Evolutionary conservation across 768 basidiomycete genomes (phyloP), one percentile per base, ranked within the genome.

Genomic region (Podaxis pistillaris): DNA sequence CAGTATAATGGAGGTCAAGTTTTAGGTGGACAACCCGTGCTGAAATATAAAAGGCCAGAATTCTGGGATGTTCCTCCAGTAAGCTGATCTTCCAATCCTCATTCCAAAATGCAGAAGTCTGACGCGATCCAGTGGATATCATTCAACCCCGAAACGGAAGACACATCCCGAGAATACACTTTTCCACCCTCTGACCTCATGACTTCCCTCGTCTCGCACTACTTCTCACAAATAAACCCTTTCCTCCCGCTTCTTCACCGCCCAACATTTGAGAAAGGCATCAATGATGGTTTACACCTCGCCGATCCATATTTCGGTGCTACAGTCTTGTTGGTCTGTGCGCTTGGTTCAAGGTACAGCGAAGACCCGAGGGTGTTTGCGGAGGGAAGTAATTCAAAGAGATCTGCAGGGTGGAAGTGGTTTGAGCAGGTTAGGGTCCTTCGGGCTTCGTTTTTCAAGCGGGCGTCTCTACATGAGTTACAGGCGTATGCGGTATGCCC

Each of bases 191-290:
- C 73, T 4, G 86, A 87, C 51, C 78, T 94, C 17, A 77, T 84
- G 7, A 62, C 68, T 1, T 64, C 68, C 0, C 80, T 96, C 26
- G 75, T 92, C 53, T 79, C 88, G 52, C 71, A 81, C n/a, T 94
- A 88, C 67, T 96, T 95, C 69, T 66, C 64, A 0, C 66, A 83
- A 37, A 64, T 81, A 63, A 89, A 93, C 66, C 63, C 70, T 2
- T 77, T 83, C 53, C 69, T 83, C 1, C 91, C 93, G 1, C 76
- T 95, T 8, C 75, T 96, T 2, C 93, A 94, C 68, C 82, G 86
- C 0, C 86, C 86, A 0, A 84, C 84, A 17, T 94, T 95, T 65
- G 80, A 87, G 47, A 72, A 73, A 36, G 76, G 79, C 24, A 70
- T 89, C 44, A 68, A 68, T 0, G 76, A 81, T 6, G 80, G 81